A percentile compares a stretch with the other conserved stretches of the same genome.
Conservation (phyloP, 2,329 filamentous ascomycete genomes). For the Elsinoe ampelina region DNA sequence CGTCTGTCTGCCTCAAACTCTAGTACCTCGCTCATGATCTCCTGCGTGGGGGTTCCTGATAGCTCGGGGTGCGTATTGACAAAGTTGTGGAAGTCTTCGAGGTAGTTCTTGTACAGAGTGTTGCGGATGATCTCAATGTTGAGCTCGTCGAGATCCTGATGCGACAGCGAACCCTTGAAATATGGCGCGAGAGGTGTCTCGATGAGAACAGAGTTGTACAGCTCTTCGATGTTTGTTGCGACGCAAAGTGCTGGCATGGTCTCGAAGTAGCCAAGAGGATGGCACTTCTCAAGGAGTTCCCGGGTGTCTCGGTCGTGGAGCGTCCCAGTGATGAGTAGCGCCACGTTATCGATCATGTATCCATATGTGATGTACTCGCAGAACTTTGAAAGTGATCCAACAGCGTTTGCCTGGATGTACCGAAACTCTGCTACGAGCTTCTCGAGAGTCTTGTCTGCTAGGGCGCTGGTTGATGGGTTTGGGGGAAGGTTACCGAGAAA, state of each 20-base stretch:
- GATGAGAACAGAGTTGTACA: constrained; percentile 96
- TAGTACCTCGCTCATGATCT: constrained; percentile 91
- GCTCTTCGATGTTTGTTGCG: constrained; percentile 94
- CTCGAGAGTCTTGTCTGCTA: constrained; percentile 91
- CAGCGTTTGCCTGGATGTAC: constrained; percentile 89
- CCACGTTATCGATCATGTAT: constrained; percentile 99
- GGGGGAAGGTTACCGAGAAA: constrained; percentile 89
- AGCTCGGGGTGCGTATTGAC: constrained; percentile 85
- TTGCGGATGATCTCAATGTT: constrained; percentile 99
- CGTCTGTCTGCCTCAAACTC: constrained; percentile 95
- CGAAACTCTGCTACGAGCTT: constrained; percentile 97
- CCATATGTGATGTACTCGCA: constrained; percentile 98
- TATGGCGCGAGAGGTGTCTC: constrained; percentile 93
- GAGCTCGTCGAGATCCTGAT: constrained; percentile 94
- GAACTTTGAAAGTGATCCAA: constrained; percentile 83
- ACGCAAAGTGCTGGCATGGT: constrained; percentile 97
- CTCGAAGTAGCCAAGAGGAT: constrained; percentile 97
- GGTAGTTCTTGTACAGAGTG: constrained; percentile 98
- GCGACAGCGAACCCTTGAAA: constrained; percentile 93
- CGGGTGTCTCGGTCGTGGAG: constrained; percentile 94
- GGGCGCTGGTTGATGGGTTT: constrained; percentile 90
- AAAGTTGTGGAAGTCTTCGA: constrained; percentile 94
- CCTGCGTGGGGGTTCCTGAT: constrained; percentile 75
- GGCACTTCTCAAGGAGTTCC: constrained; percentile 89
- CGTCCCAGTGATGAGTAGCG: constrained; percentile 93